These are phyloP conservation scores for Endothia cerciana DNA, from an alignment of 2,329 filamentous ascomycete species.

Conservation along the genomic window DNA sequence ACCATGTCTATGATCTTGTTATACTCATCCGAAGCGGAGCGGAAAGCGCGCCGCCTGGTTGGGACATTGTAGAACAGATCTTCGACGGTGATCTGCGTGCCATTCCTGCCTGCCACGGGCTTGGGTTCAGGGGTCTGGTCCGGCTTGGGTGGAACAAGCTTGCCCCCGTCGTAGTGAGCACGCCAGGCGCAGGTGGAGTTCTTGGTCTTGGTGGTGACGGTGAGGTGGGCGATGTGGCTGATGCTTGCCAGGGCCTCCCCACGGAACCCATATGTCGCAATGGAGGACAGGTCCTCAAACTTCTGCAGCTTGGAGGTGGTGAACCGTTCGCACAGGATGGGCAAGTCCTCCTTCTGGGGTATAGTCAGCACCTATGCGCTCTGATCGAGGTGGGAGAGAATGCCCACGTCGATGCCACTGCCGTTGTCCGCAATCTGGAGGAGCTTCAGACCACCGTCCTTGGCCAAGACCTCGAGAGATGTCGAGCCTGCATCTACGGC, in stretches of 20 bases:
- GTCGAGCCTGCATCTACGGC: constrained; percentile 97
- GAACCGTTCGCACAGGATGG: constrained; percentile 92
- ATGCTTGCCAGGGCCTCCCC: constrained; percentile 97
- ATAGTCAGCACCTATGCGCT: constrained; percentile 31
- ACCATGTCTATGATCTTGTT: constrained; percentile 97
- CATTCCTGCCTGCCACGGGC: constrained; percentile 81
- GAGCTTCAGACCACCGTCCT: constrained; percentile 92
- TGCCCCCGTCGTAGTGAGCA: constrained; percentile 84
- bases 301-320: constrained; percentile 94
- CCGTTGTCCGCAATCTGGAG: constrained; percentile 98
- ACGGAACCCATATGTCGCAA: constrained; percentile 96
- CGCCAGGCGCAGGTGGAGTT: constrained; percentile 89
- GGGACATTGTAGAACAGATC: constrained; percentile 97
- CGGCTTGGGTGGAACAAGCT: constrained; percentile 80
- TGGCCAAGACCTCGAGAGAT: constrained; percentile 85
- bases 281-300: constrained; percentile 89
- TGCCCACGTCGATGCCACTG: constrained; percentile 83
- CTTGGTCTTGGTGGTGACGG: constrained; percentile 90
- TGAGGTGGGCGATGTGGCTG: constrained; percentile 95
- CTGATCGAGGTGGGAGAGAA: background rate
- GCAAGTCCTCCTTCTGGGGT: constrained; percentile 80
- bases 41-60: constrained; percentile 83
- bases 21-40: constrained; percentile 91
- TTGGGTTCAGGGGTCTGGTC: constrained; percentile 87
- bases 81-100: constrained; percentile 95